Conservation (phyloP, 768 basidiomycete species). For the Termitomyces sp. region DNA sequence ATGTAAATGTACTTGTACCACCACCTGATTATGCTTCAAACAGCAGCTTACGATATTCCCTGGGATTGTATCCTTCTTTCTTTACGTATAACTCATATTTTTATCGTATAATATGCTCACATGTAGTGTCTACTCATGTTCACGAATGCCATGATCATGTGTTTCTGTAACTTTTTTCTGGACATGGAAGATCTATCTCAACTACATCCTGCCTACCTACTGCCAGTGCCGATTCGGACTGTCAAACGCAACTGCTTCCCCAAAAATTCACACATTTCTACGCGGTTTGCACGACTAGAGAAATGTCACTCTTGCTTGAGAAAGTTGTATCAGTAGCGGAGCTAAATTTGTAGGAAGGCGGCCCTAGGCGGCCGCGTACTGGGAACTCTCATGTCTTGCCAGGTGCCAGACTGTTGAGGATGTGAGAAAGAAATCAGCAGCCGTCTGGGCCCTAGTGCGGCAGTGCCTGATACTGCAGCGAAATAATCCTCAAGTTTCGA, state of each 20-base stretch:
- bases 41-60: conserved; percentile 3
- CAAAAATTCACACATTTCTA: background rate
- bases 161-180: background rate
- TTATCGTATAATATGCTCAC: conserved; percentile 6
- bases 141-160: background rate
- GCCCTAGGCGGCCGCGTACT: background rate
- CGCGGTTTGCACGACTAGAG: too few relatives aligned
- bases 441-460: background rate
- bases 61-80: conserved; percentile 6
- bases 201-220: too few relatives aligned
- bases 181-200: background rate
- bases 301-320: too few relatives aligned
- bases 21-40: background rate
- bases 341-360: too few relatives aligned
- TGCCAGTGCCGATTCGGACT: background rate
- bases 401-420: background rate
- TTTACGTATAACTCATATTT: background rate
- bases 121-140: background rate
- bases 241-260: background rate
- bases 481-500: background rate
- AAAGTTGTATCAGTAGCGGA: too few relatives aligned
- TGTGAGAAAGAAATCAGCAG: background rate
- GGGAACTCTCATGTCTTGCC: background rate
- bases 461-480: too few relatives aligned
- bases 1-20: conserved; percentile 12